Conservation (phyloP, 2,329 filamentous ascomycete genomes). For the Acrocalymma vagum region DNA sequence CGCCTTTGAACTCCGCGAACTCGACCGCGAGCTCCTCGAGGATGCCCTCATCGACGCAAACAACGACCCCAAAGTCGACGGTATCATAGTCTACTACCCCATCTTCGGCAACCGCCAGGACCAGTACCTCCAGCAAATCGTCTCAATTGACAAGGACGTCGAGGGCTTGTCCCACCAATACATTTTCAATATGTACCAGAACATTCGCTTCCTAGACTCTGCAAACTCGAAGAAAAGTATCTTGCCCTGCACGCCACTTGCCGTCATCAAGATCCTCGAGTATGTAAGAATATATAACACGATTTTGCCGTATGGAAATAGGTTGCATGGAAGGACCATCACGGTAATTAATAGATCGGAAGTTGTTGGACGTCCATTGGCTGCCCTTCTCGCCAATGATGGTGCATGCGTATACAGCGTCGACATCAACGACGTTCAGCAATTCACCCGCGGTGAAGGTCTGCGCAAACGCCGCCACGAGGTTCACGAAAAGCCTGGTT, state of each 20-base stretch:
- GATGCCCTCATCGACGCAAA: slow-evolving; percentile 89
- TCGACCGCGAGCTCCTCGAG: slow-evolving; percentile 89
- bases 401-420: slow-evolving; percentile 95
- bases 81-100: slow-evolving; percentile 97
- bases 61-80: slow-evolving; percentile 77
- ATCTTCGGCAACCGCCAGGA: slow-evolving; percentile 93
- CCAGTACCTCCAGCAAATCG: slow-evolving; percentile 94
- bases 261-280: slow-evolving; percentile 96
- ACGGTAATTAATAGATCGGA: slow-evolving; percentile 97
- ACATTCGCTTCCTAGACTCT: slow-evolving; percentile 91
- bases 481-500: slow-evolving; percentile 82
- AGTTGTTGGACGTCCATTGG: slow-evolving; percentile 91
- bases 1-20: slow-evolving; percentile 82
- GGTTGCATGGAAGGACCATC: slow-evolving; percentile 91
- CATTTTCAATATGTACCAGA: slow-evolving; percentile 99
- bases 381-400: slow-evolving; percentile 93
- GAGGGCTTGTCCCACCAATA: slow-evolving; percentile 94
- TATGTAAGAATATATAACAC: slow-evolving; percentile 96
- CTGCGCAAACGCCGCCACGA: slow-evolving; percentile 87
- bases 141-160: slow-evolving; percentile 89
- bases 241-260: slow-evolving; percentile 92
- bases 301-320: slow-evolving; percentile 90
- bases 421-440: slow-evolving; percentile 88
- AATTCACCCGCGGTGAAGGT: slow-evolving; percentile 89
- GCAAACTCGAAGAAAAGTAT: slow-evolving; percentile 85